phyloP scores from a whole-genome alignment of 192 early-diverging fungal genomes.

The Phycomyces blakesleeanus region DNA sequence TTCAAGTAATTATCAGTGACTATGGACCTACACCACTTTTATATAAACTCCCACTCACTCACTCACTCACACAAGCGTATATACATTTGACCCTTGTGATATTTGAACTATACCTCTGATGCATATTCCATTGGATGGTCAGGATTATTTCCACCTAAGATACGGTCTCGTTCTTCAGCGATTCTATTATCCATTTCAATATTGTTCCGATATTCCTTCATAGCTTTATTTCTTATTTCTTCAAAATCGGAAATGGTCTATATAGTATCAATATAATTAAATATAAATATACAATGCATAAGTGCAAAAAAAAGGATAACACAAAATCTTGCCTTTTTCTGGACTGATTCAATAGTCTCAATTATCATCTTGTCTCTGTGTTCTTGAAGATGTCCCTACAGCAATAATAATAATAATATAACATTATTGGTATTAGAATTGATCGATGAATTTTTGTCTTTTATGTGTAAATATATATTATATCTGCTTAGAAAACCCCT shows the following conservation, averaged over 20 bases:
- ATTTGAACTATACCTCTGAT: too few relatives aligned
- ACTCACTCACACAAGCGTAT: too few relatives aligned
- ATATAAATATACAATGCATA: not conserved
- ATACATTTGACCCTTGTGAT: too few relatives aligned
- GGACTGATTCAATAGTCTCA: not conserved
- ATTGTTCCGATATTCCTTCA: not conserved
- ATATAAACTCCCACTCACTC: too few relatives aligned
- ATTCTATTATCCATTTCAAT: not conserved
- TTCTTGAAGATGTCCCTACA: not conserved
- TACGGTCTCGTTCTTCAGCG: not conserved
- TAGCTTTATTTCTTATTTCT: not conserved
- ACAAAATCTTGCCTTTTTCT: not conserved
- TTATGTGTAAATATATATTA: too few relatives aligned
- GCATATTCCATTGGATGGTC: too few relatives aligned
- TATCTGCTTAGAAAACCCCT: too few relatives aligned
- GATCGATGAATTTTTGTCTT: too few relatives aligned
- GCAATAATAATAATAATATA: not conserved
- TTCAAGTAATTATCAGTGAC: too few relatives aligned
- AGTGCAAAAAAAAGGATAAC: not conserved
- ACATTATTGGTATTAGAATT: too few relatives aligned
- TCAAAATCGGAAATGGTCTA: not conserved
- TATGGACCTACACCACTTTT: too few relatives aligned
- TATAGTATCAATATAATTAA: not conserved
- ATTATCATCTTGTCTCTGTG: not conserved
- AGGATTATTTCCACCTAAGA: too few relatives aligned